Evolutionary conservation across 805 yeast genomes (phyloP), one percentile per base, ranked within the genome.

Genomic region (Cyberlindnera galapagoensis): DNA sequence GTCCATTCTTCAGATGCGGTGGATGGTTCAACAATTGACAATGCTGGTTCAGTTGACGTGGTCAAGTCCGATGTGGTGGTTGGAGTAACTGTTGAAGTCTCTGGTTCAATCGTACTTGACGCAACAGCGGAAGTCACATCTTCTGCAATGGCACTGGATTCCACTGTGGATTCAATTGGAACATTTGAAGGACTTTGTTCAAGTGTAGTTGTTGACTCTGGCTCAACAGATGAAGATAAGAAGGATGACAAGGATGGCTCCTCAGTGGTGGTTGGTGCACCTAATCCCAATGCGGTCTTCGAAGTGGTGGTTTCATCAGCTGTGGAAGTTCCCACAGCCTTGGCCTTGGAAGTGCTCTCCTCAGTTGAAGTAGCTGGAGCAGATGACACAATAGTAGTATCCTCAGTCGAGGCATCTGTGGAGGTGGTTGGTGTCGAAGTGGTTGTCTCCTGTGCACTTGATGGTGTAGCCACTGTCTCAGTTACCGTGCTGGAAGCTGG

Each of bases 281-380:
- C n/a, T n/a, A n/a, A n/a, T n/a, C n/a, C n/a, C n/a, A n/a, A n/a
- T n/a, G n/a, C n/a, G n/a, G n/a, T n/a, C n/a, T n/a, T n/a, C n/a
- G n/a, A 33, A 5, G 38, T 26, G n/a, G 38, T 19, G 9, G 34
- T 28, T 14, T 19, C 35, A 12, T 17, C 26, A n/a, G 36, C 13
- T 9, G 31, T 28, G 28, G 39, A 15, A 18, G 37, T 24, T 17
- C 19, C 33, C 6, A 27, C 11, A 12, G 28, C 21, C 5, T 9
- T 22, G 18, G 17, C 23, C 15, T n/a, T 31, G n/a, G n/a, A n/a
- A n/a, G n/a, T n/a, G n/a, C n/a, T n/a, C n/a, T n/a, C n/a, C n/a
- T n/a, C n/a, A n/a, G n/a, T n/a, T n/a, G n/a, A n/a, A n/a, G n/a
- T n/a, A n/a, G n/a, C n/a, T n/a, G n/a, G n/a, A n/a, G n/a, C n/a